Percentiles rank a stretch among this genome's conserved stretches.
Evolutionary conservation across 441 rosid species (phyloP).

Genomic region (Pelargonium citronellum): DNA sequence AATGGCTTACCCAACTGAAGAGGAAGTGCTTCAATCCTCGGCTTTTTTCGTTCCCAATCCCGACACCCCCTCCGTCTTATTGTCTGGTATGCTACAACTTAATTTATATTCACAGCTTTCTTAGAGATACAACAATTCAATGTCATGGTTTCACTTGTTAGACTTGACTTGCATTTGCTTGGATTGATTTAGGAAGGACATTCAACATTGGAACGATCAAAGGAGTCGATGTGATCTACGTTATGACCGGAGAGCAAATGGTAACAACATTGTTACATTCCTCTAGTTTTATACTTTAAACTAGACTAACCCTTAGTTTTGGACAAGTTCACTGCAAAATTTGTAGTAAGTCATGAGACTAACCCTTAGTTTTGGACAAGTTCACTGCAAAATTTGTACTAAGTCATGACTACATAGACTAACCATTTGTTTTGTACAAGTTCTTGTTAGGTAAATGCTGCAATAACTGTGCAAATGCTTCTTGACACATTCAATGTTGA

Average conservation of each 20-base stretch:
- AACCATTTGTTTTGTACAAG: not conserved
- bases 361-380: too few relatives aligned
- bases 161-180: too few relatives aligned
- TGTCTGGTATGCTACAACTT: constrained; percentile 19
- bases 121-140: too few relatives aligned
- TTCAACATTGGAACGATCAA: constrained; percentile 30
- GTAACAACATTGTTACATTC: constrained; percentile 11
- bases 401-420: not conserved
- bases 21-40: constrained; percentile 23
- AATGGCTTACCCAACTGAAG: constrained; percentile 33
- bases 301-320: too few relatives aligned
- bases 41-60: constrained; percentile 25
- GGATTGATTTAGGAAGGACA: constrained; percentile 23
- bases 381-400: too few relatives aligned
- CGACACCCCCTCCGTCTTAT: constrained; percentile 17
- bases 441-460: constrained; percentile 25
- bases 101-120: too few relatives aligned
- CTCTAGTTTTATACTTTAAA: too few relatives aligned
- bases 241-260: constrained; percentile 35
- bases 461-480: constrained; percentile 23
- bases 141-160: too few relatives aligned
- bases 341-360: too few relatives aligned
- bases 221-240: constrained; percentile 26
- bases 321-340: too few relatives aligned
- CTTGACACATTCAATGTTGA: constrained; percentile 18